These are phyloP conservation scores for Colletotrichum kahawae DNA, from an alignment of 2,329 filamentous ascomycete species.

Conservation along the genomic window DNA sequence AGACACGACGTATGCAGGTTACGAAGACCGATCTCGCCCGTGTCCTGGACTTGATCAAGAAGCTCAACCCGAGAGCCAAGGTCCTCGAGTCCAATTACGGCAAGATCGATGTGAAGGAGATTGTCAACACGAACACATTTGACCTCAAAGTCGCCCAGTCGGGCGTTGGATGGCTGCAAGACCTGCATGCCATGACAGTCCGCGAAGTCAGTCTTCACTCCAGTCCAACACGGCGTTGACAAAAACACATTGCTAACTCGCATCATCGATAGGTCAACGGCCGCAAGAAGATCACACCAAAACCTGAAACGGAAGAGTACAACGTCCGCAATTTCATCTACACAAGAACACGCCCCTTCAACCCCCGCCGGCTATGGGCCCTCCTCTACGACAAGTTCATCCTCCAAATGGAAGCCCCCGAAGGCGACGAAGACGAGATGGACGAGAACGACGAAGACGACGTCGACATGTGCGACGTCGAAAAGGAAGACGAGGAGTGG, in stretches of 20 bases:
- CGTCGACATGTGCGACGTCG: constrained; percentile 30
- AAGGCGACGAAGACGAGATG: constrained; percentile 29
- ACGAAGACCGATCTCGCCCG: constrained; percentile 45
- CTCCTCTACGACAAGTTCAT: constrained; percentile 56
- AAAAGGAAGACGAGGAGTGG: constrained; percentile 22
- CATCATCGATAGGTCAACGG: constrained; percentile 43
- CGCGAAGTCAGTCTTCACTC: constrained; percentile 49
- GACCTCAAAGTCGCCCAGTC: constrained; percentile 67
- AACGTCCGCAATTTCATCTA: constrained; percentile 77
- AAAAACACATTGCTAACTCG: background rate
- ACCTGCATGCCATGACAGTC: constrained; percentile 70
- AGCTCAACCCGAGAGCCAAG: constrained; percentile 71
- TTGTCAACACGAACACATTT: constrained; percentile 71
- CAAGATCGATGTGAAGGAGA: constrained; percentile 64
- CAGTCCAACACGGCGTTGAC: no score
- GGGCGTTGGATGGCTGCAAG: constrained; percentile 73
- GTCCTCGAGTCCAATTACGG: constrained; percentile 65
- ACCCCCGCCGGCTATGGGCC: constrained; percentile 50
- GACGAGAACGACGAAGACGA: constrained; percentile 34
- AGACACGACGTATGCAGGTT: constrained; percentile 29
- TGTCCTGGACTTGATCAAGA: constrained; percentile 58
- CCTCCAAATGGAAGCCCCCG: constrained; percentile 49
- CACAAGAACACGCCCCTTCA: constrained; percentile 59
- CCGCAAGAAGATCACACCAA: constrained; percentile 62
- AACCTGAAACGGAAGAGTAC: constrained; percentile 76